These are phyloP conservation scores for Xylaria intraflava DNA, from an alignment of 495 filamentous ascomycete species.

Conservation along the genomic window DNA sequence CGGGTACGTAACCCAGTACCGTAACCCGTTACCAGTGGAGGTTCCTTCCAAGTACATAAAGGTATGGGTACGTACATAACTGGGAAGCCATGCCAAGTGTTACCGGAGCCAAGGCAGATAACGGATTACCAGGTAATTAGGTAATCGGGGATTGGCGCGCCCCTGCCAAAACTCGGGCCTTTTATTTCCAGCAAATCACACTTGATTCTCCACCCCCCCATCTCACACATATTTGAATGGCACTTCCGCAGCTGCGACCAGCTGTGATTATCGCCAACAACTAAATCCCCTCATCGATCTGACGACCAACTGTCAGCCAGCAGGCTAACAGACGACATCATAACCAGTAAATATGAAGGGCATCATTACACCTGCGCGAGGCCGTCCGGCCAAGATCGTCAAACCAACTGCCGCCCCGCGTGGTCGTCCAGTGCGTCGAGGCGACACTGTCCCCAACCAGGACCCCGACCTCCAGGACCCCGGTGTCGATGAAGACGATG, in stretches of 20 bases:
- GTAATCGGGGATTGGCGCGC: neutral
- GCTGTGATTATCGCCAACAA: constrained; percentile 18
- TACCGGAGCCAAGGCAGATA: too few species aligned
- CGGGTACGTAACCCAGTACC: too few species aligned
- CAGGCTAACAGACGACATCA: constrained; percentile 20
- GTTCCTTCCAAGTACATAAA: too few species aligned
- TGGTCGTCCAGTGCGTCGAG: constrained; percentile 19
- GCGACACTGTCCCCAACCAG: constrained; percentile 17
- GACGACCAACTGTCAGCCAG: constrained; percentile 32
- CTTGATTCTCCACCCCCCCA: neutral
- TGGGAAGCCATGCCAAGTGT: too few species aligned
- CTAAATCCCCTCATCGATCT: constrained; percentile 19
- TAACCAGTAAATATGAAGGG: constrained; percentile 22
- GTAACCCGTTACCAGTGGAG: too few species aligned
- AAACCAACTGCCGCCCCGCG: constrained; percentile 26
- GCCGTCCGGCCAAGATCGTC: constrained; percentile 38
- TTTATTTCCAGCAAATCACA: neutral
- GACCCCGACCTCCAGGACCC: constrained; percentile 20
- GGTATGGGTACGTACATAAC: too few species aligned
- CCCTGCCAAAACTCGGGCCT: neutral
- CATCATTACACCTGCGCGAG: constrained; percentile 29
- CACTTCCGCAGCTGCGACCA: constrained; percentile 16
- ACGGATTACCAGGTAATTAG: neutral
- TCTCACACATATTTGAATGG: neutral
- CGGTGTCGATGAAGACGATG: constrained; percentile 3